Evolutionary conservation across 2,329 filamentous ascomycete genomes (phyloP).

Genomic region (Lachnum nothofagi): DNA sequence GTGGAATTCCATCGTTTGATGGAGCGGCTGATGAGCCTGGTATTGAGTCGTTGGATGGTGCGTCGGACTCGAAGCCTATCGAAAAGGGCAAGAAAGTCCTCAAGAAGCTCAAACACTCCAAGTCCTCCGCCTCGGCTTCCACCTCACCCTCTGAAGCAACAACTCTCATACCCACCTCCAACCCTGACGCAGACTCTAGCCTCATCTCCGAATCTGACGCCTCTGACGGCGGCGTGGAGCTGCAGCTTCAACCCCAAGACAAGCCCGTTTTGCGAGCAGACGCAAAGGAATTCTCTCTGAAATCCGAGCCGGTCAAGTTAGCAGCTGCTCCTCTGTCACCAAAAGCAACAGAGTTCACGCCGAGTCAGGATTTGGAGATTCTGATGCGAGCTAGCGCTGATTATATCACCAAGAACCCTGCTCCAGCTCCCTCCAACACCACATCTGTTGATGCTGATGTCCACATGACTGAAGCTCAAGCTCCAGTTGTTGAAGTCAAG

Average conservation of each 20-base stretch:
- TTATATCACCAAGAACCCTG: too few relatives aligned
- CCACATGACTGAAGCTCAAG: background rate
- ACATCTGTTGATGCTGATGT: background rate
- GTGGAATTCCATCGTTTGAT: background rate
- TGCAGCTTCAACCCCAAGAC: background rate
- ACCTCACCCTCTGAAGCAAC: background rate
- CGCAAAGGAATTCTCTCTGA: background rate
- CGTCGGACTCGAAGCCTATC: background rate
- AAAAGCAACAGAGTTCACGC: too few relatives aligned
- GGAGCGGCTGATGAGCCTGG: background rate
- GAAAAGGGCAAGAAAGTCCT: background rate
- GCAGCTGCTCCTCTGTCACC: background rate
- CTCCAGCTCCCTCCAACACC: too few relatives aligned
- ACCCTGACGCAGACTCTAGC: background rate
- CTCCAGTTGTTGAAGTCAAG: background rate
- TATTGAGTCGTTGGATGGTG: background rate
- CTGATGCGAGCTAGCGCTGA: background rate
- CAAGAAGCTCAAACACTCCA: background rate
- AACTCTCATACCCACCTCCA: background rate
- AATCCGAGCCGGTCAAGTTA: background rate
- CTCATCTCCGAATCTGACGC: background rate
- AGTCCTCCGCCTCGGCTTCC: background rate
- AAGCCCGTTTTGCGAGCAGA: background rate
- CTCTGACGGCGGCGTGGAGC: background rate
- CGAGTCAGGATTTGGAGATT: too few relatives aligned